Evolutionary conservation across 176 grass and related monocot genomes (phyloP).

Genomic region (Bothriochloa decipiens): DNA sequence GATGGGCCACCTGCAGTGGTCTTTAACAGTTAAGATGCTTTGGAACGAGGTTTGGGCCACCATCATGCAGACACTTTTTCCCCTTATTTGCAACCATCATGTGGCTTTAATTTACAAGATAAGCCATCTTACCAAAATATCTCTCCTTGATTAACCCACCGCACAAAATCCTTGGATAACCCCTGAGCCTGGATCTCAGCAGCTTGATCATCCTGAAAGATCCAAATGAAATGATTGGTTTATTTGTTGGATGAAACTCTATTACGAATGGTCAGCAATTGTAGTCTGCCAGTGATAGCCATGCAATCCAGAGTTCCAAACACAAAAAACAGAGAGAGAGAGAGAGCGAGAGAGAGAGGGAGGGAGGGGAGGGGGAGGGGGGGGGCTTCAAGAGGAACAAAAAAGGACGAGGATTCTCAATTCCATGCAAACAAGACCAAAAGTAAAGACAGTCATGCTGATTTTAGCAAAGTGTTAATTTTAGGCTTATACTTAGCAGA

Average conservation of each 20-base stretch:
- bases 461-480: neutral
- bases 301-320: neutral
- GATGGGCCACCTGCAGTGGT: constrained; percentile 4
- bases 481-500: neutral
- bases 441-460: neutral
- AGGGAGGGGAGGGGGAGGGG: too few species aligned
- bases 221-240: constrained; percentile 35
- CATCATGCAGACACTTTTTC: constrained; percentile 4
- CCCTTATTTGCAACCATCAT: neutral
- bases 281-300: neutral
- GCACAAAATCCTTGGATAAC: constrained; percentile 59
- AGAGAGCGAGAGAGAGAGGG: too few species aligned
- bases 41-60: constrained; percentile 25
- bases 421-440: neutral
- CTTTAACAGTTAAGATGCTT: constrained; percentile 20
- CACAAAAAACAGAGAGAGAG: too few species aligned
- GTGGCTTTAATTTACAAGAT: too few species aligned
- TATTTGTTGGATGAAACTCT: constrained; percentile 14
- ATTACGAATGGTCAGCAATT: constrained; percentile 7
- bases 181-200: constrained; percentile 42
- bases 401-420: neutral
- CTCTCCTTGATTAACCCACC: constrained; percentile 65
- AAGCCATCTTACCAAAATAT: constrained; percentile 54
- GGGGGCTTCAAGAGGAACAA: neutral
- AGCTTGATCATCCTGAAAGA: constrained; percentile 43